Evolutionary conservation across 208 protist species (phyloP).

Genomic region (Polymyxa betae): DNA sequence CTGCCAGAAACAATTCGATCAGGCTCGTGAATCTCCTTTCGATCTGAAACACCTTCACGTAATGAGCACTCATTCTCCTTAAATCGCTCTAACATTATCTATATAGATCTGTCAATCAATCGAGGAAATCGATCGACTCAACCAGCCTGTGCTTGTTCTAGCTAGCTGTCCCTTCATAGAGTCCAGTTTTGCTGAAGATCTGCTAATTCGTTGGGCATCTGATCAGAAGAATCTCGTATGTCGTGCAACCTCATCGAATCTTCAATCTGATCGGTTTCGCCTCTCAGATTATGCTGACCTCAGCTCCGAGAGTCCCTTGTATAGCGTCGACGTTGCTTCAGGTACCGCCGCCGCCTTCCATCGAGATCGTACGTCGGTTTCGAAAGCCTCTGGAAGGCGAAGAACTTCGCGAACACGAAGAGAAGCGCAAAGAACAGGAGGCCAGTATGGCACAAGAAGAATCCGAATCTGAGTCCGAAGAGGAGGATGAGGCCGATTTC

Average conservation of each 20-base stretch:
- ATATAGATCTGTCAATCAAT: slow-evolving; percentile 39
- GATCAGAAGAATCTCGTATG: slow-evolving; percentile 59
- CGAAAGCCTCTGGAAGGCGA: slow-evolving; percentile 54
- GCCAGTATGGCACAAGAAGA: background rate
- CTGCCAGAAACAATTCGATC: slow-evolving; percentile 69
- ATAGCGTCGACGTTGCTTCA: background rate
- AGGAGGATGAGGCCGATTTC: background rate
- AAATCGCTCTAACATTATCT: background rate
- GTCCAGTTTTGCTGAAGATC: slow-evolving; percentile 37
- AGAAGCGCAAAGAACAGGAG: slow-evolving; percentile 48
- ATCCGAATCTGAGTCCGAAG: slow-evolving; percentile 19
- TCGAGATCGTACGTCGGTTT: background rate
- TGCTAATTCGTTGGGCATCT: slow-evolving; percentile 61
- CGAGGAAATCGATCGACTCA: slow-evolving; percentile 52
- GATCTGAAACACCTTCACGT: slow-evolving; percentile 3
- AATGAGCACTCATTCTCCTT: background rate
- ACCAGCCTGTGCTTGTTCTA: slow-evolving; percentile 60
- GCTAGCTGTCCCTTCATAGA: slow-evolving; percentile 11
- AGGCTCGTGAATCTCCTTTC: slow-evolving; percentile 65
- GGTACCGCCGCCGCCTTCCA: background rate
- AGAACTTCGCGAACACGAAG: slow-evolving; percentile 53
- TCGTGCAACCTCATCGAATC: background rate
- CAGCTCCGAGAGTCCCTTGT: slow-evolving; percentile 28
- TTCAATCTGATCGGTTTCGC: background rate
- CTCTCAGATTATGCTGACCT: background rate